Evolutionary conservation across 2,329 filamentous ascomycete genomes (phyloP), one percentile per base, ranked within the genome.

Genomic region (Pyricularia sp.): DNA sequence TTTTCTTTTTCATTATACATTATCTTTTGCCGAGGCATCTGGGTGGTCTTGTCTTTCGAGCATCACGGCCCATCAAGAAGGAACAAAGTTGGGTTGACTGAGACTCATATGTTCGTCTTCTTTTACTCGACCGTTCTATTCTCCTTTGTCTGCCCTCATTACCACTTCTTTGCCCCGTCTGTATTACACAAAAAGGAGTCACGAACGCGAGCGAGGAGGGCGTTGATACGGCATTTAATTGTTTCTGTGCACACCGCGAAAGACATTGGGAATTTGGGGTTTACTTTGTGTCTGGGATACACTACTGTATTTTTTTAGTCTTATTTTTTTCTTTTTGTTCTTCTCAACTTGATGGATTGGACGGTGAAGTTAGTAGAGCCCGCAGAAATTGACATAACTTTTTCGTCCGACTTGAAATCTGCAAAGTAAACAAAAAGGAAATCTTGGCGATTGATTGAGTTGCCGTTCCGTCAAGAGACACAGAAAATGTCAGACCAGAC

Each of bases 1-100:
- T 55, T 64, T 65, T 55, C 63, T 66, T 68, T 33, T 23, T 30
- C 68, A 59, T 63, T 42, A 12, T 70, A 36, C 66, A 68, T 68
- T 64, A 68, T 64, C 65, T n/a, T n/a, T 67, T 28, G 23, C 25
- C 23, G 23, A 64, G 59, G 42, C 42, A 50, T 50, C 14, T 50
- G 42, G 42, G 42, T 50, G 42, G 17, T 50, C 42, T 36, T 50
- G 42, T n/a, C 42, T n/a, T 5, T 50, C 20, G 14, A 50, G 17
- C 10, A 50, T n/a, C 20, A 50, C 42, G 42, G 17, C 20, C 7
- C 4, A 50, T 50, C 17, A 17, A 20, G 42, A n/a, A 42, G 17
- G 36, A 42, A n/a, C 5, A 50, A n/a, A 6, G 17, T n/a, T n/a
- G 5, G 42, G 17, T 50, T n/a, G 42, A 50, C 17, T 50, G 42